These are phyloP conservation scores for Chlorencoelia australis DNA, from an alignment of 2,329 filamentous ascomycete genomes.

Conservation along the genomic window DNA sequence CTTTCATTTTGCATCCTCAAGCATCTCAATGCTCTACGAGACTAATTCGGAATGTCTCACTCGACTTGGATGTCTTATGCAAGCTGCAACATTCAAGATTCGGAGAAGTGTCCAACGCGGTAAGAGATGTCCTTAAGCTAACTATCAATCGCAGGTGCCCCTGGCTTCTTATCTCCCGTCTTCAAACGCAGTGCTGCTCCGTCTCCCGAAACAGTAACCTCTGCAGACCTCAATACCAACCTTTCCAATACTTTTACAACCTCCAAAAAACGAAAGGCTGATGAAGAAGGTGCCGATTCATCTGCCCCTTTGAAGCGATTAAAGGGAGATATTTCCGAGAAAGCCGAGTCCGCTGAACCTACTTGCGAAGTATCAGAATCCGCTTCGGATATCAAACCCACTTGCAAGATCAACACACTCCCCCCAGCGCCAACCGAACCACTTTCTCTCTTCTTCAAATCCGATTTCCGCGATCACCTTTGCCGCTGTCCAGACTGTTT, in stretches of 20 bases:
- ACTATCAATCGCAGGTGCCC: too few species aligned
- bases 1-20: too few species aligned
- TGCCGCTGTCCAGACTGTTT: constrained; percentile 82
- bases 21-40: too few species aligned
- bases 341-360: neutral
- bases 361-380: constrained; percentile 12
- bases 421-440: constrained; percentile 42
- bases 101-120: too few species aligned
- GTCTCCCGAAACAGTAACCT: constrained; percentile 23
- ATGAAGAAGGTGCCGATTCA: constrained; percentile 30
- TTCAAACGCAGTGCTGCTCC: constrained; percentile 34
- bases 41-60: too few species aligned
- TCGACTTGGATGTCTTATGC: too few species aligned
- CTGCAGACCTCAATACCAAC: constrained; percentile 16
- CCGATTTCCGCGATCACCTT: constrained; percentile 68
- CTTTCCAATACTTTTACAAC: constrained; percentile 9
- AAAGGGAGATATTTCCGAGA: constrained; percentile 25
- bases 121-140: too few species aligned
- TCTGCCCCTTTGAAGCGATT: constrained; percentile 39
- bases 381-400: constrained; percentile 14
- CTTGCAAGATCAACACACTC: constrained; percentile 53
- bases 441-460: constrained; percentile 75
- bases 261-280: constrained; percentile 57
- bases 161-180: constrained; percentile 71
- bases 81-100: too few species aligned